Conservation (phyloP, 805 yeast species). For the Candida tibetensis region DNA sequence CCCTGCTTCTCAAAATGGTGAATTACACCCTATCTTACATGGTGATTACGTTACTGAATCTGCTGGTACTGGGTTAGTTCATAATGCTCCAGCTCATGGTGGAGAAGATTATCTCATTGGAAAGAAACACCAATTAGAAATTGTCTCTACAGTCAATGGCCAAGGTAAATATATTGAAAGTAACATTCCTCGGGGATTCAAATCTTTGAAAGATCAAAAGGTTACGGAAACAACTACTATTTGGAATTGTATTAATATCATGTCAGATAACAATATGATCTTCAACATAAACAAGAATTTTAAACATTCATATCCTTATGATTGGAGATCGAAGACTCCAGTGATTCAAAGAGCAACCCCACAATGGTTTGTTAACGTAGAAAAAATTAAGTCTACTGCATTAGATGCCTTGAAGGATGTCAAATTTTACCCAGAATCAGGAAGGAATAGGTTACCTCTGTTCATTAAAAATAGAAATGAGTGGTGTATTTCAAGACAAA, state of each 20-base stretch:
- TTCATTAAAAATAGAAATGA: conserved; percentile 79
- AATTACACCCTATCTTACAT: conserved; percentile 58
- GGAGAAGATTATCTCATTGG: conserved; percentile 85
- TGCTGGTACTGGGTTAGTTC: conserved; percentile 95
- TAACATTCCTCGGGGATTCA: conserved; percentile 43
- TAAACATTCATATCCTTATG: conserved; percentile 88
- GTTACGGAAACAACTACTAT: conserved; percentile 25
- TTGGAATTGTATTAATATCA: conserved; percentile 52
- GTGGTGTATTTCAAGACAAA: conserved; percentile 97
- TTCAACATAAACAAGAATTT: conserved; percentile 49
- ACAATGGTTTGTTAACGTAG: conserved; percentile 93
- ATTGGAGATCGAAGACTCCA: conserved; percentile 95
- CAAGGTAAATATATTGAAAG: conserved; percentile 64
- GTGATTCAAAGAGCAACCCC: conserved; percentile 94
- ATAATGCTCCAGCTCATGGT: conserved; percentile 98
- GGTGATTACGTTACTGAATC: conserved; percentile 78
- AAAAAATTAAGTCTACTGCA: conserved; percentile 64
- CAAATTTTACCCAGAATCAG: conserved; percentile 69
- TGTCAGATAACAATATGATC: conserved; percentile 45
- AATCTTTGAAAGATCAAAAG: conserved; percentile 43
- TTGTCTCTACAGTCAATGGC: conserved; percentile 77
- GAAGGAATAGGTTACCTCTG: conserved; percentile 64
- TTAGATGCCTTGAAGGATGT: conserved; percentile 59
- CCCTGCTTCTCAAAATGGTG: conserved; percentile 42
- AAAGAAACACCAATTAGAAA: conserved; percentile 48